Evolutionary conservation across 1,284 basidiomycete species (phyloP).

Genomic region (Puccinia novopanici): DNA sequence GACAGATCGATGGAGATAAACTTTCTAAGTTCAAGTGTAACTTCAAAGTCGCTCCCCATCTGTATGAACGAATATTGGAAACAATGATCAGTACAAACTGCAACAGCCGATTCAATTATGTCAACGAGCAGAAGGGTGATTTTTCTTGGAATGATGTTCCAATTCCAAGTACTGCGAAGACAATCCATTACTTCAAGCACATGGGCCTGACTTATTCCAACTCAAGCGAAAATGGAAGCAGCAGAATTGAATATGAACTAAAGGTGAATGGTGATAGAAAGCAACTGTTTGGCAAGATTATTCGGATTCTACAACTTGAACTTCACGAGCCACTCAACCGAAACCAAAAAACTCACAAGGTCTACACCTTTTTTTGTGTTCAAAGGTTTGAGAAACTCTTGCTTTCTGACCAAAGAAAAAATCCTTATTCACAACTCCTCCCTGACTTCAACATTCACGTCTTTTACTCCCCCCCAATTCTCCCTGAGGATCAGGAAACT

Average conservation of each 20-base stretch:
- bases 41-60: constrained; percentile 12
- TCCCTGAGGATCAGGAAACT: constrained; percentile 2
- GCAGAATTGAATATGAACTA: constrained; percentile 22
- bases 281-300: constrained; percentile 23
- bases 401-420: background rate
- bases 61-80: constrained; percentile 5
- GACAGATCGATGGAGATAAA: background rate
- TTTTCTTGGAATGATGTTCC: constrained; percentile 12
- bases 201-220: constrained; percentile 19
- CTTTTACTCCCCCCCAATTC: constrained; percentile 20
- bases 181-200: constrained; percentile 24
- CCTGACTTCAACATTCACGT: constrained; percentile 23
- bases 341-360: background rate
- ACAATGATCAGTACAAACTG: background rate
- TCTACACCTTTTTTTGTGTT: constrained; percentile 22
- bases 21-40: background rate
- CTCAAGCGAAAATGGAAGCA: constrained; percentile 30
- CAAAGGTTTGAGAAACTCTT: constrained; percentile 9
- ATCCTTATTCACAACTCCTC: constrained; percentile 25
- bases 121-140: constrained; percentile 6
- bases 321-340: background rate
- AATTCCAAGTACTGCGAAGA: constrained; percentile 10
- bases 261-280: background rate
- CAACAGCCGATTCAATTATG: background rate
- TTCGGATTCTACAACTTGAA: constrained; percentile 12